Evolutionary conservation across 108 stramenopile species (phyloP).

Genomic region (Discostella stelligeroides): DNA sequence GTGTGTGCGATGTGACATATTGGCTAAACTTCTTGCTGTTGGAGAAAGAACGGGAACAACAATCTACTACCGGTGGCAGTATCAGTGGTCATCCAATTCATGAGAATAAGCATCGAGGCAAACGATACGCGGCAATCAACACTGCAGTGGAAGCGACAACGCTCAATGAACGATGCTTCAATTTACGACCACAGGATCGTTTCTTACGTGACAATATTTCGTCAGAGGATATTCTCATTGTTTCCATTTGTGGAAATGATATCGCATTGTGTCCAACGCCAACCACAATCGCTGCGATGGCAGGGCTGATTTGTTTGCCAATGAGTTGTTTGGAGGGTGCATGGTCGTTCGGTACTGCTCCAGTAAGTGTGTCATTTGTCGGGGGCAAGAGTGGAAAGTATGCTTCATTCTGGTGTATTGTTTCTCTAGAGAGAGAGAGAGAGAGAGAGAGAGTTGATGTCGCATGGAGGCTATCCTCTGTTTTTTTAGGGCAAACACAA

Average conservation of each 20-base stretch:
- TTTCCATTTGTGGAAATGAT: slow-evolving; percentile 89
- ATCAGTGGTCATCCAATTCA: neutral
- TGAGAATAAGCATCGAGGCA: neutral
- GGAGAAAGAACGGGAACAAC: slow-evolving; percentile 7
- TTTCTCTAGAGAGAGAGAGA: neutral
- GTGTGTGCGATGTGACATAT: slow-evolving; percentile 76
- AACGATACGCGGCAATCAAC: slow-evolving; percentile 65
- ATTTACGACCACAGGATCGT: slow-evolving; percentile 69
- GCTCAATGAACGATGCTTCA: slow-evolving; percentile 60
- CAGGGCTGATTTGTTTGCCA: slow-evolving; percentile 66
- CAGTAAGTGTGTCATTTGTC: slow-evolving; percentile 32
- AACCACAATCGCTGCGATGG: slow-evolving; percentile 69
- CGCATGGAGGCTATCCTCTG: too few species aligned
- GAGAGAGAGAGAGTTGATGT: too few species aligned
- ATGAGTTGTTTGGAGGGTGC: slow-evolving; percentile 52
- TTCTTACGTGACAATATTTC: slow-evolving; percentile 82
- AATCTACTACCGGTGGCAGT: slow-evolving; percentile 3
- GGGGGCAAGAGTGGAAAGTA: too few species aligned
- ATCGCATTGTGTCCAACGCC: slow-evolving; percentile 77
- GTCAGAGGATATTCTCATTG: slow-evolving; percentile 72
- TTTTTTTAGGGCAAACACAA: too few species aligned
- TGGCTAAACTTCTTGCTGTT: slow-evolving; percentile 68
- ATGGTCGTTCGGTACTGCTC: slow-evolving; percentile 41
- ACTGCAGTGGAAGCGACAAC: slow-evolving; percentile 86
- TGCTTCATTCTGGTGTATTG: too few species aligned